Base-by-base conservation (phyloP, 2,329 filamentous ascomycete species). In the Dactylonectria macrodidyma region DNA sequence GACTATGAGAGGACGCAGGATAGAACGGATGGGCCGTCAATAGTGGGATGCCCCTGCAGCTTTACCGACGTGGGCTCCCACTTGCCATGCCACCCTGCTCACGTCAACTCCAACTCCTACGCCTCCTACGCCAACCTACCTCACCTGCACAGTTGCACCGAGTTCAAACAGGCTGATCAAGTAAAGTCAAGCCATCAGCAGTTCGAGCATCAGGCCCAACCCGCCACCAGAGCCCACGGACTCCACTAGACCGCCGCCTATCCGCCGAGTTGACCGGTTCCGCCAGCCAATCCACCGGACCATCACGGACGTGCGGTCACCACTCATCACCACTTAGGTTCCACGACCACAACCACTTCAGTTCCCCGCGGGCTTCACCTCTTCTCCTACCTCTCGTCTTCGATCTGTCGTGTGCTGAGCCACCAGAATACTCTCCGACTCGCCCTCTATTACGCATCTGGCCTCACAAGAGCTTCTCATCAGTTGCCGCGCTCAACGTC, bases 171-270 rank as follows among this genome's bases (percentile, higher is more conserved):
- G 33, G 48, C 33, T 11, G 26, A 14, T 5, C 48, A 52, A 30
- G 24, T n/a, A 33, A 54, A 36, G 51, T 38, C 51, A 36, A 44
- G 41, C n/a, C 14, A n/a, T 44, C 41, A 63, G 30, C 19, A 19
- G 19, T 2, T 41, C 19, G 30, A 9, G 36, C 48, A 58, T 36
- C 36, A 63, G 44, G 52, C 16, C 50, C 33, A 54, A 46, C 41
- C 52, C 33, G 41, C 34, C 55, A 46, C 46, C 46, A 47, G 60
- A 57, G 26, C 24, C 41, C 50, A 60, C 61, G 34, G 64, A 66
- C 64, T 66, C 64, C 64, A 62, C 64, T 52, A 57, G 46, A 9
- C 58, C 64, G 64, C 64, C 64, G 59, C 64, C 64, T 62, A 65
- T 59, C 48, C 62, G 50, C 62, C 62, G 56, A 64, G 47, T 55